Evolutionary conservation across 2,329 filamentous ascomycete species (phyloP), one percentile per base, ranked within the genome.

Genomic region (Aureobasidium sp.): DNA sequence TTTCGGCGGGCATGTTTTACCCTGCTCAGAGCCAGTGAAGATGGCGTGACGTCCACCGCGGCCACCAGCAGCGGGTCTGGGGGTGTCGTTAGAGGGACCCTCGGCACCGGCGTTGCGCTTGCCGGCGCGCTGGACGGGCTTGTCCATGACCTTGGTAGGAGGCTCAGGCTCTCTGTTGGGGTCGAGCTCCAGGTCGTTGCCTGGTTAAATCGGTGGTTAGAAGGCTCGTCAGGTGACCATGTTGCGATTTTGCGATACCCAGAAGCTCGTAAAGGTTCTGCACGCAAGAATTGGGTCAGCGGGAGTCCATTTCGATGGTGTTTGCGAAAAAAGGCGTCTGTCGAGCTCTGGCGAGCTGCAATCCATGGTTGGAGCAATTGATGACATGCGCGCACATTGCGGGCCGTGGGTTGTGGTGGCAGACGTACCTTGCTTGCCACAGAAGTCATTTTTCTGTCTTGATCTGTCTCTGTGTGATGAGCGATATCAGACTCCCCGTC

Each of bases 221-320:
- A 62, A 39, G 50, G 40, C 56, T 48, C 49, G 57, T 61, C 58
- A 58, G 53, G 50, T 52, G 54, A 33, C 37, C 35, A 54, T 60
- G 35, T 27, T 59, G 56, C 19, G 31, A 31, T 53, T 40, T 42
- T 53, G 19, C 61, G 61, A 58, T 96, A 97, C 94, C 93, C 85
- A 99, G 91, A 82, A 96, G 88, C 85, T 94, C 93, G 85, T 90
- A 97, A 75, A 90, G 87, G 85, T 99, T 99, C 94, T 97, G 72
- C 69, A 67, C 67, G 58, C 69, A 54, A 27, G 37, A 47, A 39
- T 53, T 47, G 53, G 58, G 62, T 64, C 62, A 64, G 62, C 59
- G 22, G 35, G 12, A 29, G 52, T 37, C n/a, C 31, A 48, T 48
- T 37, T 29, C 44, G 44, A 47, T 47, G 44, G 17, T 7, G 19